Conservation (phyloP, 305 asterid genomes). For the Fraxinus dipetala region DNA sequence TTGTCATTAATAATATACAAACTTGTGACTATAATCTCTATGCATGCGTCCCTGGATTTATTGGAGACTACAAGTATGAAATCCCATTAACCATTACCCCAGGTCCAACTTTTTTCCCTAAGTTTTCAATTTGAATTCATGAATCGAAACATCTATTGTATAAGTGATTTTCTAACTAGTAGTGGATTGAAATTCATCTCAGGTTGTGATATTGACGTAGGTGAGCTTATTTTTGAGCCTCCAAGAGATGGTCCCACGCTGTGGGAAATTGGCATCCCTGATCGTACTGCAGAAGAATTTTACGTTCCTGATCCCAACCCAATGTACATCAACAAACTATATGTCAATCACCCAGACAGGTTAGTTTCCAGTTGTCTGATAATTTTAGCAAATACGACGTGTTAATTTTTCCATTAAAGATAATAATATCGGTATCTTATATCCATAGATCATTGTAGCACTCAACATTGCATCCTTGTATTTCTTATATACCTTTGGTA, state of each 20-base stretch:
- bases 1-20: slow-evolving; percentile 38
- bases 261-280: slow-evolving; percentile 77
- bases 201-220: slow-evolving; percentile 51
- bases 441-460: background rate
- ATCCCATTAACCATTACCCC: slow-evolving; percentile 36
- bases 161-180: slow-evolving; percentile 8
- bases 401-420: background rate
- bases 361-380: background rate
- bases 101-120: slow-evolving; percentile 37
- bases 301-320: slow-evolving; percentile 74
- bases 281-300: slow-evolving; percentile 62
- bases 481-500: background rate
- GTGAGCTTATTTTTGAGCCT: slow-evolving; percentile 53
- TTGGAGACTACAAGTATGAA: slow-evolving; percentile 60
- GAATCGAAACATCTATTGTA: background rate
- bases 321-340: slow-evolving; percentile 53
- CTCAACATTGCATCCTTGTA: background rate
- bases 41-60: slow-evolving; percentile 59
- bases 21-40: slow-evolving; percentile 60
- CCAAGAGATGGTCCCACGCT: slow-evolving; percentile 68
- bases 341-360: slow-evolving; percentile 65
- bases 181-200: slow-evolving; percentile 1
- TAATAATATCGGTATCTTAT: background rate
- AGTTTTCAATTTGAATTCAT: slow-evolving; percentile 4
- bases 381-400: background rate